phyloP scores from a whole-genome alignment of 768 basidiomycete species.

The Gloeostereum incarnatum region DNA sequence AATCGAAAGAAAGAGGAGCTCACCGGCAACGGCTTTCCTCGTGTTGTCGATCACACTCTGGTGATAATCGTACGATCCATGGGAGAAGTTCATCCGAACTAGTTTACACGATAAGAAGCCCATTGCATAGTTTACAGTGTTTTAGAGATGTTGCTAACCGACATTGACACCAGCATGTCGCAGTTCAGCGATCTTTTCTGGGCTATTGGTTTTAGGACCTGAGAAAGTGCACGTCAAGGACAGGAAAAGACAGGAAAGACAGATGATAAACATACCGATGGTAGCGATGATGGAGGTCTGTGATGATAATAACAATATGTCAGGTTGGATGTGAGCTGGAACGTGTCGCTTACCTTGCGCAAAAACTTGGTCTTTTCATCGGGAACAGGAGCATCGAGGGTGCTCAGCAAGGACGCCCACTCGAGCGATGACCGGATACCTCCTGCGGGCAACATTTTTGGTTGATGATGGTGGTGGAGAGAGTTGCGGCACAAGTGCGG shows the following conservation, averaged over 20 bases:
- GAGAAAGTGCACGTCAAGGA: conserved; percentile 6
- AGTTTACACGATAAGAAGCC: conserved; percentile 8
- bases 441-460: conserved; percentile 46
- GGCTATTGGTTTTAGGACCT: conserved; percentile 93
- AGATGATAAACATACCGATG: conserved; percentile 79
- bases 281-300: conserved; percentile 98
- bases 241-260: no score
- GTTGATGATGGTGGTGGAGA: conserved; percentile 14
- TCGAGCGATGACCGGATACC: conserved; percentile 78
- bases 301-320: conserved; percentile 6
- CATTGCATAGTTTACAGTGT: conserved; percentile 2
- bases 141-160: conserved; percentile 42
- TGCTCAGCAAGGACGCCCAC: conserved; percentile 82
- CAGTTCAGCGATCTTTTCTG: conserved; percentile 81
- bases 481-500: conserved; percentile 1
- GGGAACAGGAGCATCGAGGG: conserved; percentile 59
- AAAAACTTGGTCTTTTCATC: conserved; percentile 76
- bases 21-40: conserved; percentile 73
- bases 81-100: conserved; percentile 99
- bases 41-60: conserved; percentile 99
- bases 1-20: conserved; percentile 18
- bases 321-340: conserved; percentile 3
- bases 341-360: conserved; percentile 65
- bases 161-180: conserved; percentile 94
- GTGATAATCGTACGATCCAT: conserved; percentile 97